These are phyloP conservation scores for Ambrosiella beaveri DNA, from an alignment of 2,329 filamentous ascomycete genomes.

Conservation along the genomic window DNA sequence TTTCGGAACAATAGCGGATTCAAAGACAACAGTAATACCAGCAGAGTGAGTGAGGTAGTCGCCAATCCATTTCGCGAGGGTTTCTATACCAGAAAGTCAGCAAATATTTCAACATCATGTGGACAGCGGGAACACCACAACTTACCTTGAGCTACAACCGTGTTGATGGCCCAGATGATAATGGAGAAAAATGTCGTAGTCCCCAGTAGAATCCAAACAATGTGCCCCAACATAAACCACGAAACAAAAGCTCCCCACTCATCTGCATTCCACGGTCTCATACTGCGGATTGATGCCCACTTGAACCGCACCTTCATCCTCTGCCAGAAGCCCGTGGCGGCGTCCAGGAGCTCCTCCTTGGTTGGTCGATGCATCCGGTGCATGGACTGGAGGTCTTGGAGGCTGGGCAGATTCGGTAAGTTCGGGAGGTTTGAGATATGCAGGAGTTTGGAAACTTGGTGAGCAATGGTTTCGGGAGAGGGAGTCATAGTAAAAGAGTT, in stretches of 20 bases:
- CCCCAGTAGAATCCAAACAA: slow-evolving; percentile 89
- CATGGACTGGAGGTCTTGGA: slow-evolving; percentile 6
- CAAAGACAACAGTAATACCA: slow-evolving; percentile 85
- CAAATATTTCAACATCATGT: not conserved
- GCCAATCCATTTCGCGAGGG: slow-evolving; percentile 77
- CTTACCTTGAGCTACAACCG: slow-evolving; percentile 80
- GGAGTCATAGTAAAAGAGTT: not conserved
- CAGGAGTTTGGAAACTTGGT: slow-evolving; percentile 41
- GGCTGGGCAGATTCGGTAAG: not conserved
- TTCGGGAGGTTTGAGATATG: slow-evolving; percentile 19
- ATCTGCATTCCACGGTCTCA: slow-evolving; percentile 84
- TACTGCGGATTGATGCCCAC: slow-evolving; percentile 90
- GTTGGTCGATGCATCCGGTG: slow-evolving; percentile 52
- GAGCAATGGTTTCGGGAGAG: slow-evolving; percentile 26
- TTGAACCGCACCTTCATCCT: slow-evolving; percentile 84
- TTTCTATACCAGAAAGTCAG: slow-evolving; percentile 40
- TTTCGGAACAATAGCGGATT: slow-evolving; percentile 90
- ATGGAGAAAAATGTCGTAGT: slow-evolving; percentile 96
- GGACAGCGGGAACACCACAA: not conserved
- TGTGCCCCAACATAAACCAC: slow-evolving; percentile 84
- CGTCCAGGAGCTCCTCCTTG: slow-evolving; percentile 82
- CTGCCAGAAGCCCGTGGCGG: slow-evolving; percentile 85
- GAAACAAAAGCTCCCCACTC: slow-evolving; percentile 90
- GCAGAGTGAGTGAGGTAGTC: slow-evolving; percentile 92
- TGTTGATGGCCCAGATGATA: slow-evolving; percentile 81